These are phyloP conservation scores for Monosporascus sp. DNA, from an alignment of 2,329 filamentous ascomycete genomes.

Conservation along the genomic window DNA sequence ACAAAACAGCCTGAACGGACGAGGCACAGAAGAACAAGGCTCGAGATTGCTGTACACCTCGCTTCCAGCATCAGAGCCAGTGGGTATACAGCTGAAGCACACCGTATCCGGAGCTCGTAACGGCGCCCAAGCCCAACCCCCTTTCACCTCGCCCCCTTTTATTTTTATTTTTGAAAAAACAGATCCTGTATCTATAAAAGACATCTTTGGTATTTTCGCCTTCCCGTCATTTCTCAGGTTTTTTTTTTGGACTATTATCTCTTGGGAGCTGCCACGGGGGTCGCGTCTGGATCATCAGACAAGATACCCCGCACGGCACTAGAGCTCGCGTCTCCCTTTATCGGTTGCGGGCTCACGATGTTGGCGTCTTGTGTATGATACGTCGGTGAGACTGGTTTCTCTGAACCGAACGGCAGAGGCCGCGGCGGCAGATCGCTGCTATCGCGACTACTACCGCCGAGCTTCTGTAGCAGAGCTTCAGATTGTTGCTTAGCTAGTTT, in stretches of 20 bases:
- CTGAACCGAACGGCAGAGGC: conserved; percentile 49
- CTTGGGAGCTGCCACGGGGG: too few relatives aligned
- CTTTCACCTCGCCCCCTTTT: too few relatives aligned
- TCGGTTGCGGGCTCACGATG: conserved; percentile 38
- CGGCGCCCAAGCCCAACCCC: too few relatives aligned
- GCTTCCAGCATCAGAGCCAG: too few relatives aligned
- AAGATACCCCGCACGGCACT: conserved; percentile 12
- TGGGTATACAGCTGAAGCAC: too few relatives aligned
- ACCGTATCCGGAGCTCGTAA: too few relatives aligned
- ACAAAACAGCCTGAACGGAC: too few relatives aligned
- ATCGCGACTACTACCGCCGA: conserved; percentile 32
- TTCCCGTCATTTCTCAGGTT: neutral
- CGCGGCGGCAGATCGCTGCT: conserved; percentile 43
- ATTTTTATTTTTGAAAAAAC: too few relatives aligned
- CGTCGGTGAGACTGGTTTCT: conserved; percentile 39
- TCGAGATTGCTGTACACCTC: too few relatives aligned
- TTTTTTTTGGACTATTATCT: neutral
- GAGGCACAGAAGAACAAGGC: too few relatives aligned
- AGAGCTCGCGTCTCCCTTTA: conserved; percentile 34
- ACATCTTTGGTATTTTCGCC: neutral
- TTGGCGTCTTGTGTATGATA: conserved; percentile 36
- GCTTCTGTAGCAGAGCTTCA: conserved; percentile 52
- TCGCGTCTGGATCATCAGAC: neutral
- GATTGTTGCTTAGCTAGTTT: conserved; percentile 64
- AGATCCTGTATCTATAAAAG: neutral